A percentile compares a stretch with the other conserved stretches of the same genome.
Conservation (phyloP, 2,329 filamentous ascomycete species). For the Remersonia thermophila region DNA sequence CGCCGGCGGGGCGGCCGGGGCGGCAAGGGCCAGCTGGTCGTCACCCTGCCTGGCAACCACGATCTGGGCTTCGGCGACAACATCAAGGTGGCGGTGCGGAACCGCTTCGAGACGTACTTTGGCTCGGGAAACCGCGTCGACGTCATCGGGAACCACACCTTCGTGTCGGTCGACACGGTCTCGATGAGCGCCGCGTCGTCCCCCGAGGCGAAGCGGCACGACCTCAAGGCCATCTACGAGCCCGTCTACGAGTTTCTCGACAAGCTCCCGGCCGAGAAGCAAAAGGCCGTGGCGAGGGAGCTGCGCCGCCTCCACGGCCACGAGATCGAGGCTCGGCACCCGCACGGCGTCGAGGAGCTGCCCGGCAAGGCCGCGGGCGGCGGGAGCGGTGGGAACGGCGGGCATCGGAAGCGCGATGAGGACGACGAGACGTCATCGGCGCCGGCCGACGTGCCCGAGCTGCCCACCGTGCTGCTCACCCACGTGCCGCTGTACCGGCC, state of each 20-base stretch:
- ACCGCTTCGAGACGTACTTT: slow-evolving; percentile 80
- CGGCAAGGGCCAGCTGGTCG: slow-evolving; percentile 63
- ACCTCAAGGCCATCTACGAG: slow-evolving; percentile 54
- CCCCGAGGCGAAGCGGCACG: slow-evolving; percentile 36
- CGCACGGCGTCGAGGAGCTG: slow-evolving; percentile 48
- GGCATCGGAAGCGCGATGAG: too few relatives aligned
- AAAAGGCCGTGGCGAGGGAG: slow-evolving; percentile 56
- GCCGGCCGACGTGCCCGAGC: slow-evolving; percentile 39
- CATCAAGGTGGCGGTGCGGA: slow-evolving; percentile 65
- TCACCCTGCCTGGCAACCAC: slow-evolving; percentile 85
- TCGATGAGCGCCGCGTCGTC: slow-evolving; percentile 65
- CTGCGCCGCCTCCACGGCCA: slow-evolving; percentile 52
- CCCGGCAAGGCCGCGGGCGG: slow-evolving; percentile 33
- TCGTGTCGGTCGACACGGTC: slow-evolving; percentile 81
- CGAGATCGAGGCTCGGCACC: slow-evolving; percentile 40
- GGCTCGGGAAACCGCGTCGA: slow-evolving; percentile 86
- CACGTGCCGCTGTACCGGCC: slow-evolving; percentile 83
- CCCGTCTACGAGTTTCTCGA: slow-evolving; percentile 68
- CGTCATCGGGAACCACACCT: slow-evolving; percentile 85
- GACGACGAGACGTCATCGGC: slow-evolving; percentile 19
- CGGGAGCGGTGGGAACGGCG: too few relatives aligned
- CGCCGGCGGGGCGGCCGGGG: slow-evolving; percentile 35
- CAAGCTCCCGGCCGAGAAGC: slow-evolving; percentile 50
- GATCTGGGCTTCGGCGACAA: slow-evolving; percentile 84
- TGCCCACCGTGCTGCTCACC: slow-evolving; percentile 80